phyloP scores from a whole-genome alignment of 768 basidiomycete genomes.

The Termitomyces sp. region DNA sequence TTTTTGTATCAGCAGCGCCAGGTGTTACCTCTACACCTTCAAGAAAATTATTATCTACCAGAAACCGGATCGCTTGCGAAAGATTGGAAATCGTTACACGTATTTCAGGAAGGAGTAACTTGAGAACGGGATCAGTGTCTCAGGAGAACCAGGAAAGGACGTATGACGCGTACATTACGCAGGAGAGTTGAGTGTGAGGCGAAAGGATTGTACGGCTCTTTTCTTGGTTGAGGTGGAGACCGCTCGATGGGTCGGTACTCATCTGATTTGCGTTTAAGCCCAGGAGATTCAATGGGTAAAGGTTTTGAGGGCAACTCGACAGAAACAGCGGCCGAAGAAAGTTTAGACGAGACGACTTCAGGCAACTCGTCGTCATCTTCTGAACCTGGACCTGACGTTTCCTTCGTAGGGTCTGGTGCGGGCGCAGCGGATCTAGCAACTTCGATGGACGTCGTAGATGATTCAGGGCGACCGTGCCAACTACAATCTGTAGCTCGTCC shows the following conservation, averaged over 20 bases:
- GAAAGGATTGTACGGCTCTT: conserved; percentile 59
- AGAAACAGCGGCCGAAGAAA: neutral
- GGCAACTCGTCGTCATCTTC: conserved; percentile 45
- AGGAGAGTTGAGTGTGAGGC: conserved; percentile 66
- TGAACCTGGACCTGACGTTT: conserved; percentile 11
- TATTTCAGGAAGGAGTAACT: conserved; percentile 86
- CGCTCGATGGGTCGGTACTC: neutral
- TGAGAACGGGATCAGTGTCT: conserved; percentile 6
- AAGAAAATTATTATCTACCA: conserved; percentile 88
- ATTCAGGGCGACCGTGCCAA: conserved; percentile 6
- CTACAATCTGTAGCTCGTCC: conserved; percentile 19
- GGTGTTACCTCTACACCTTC: conserved; percentile 74
- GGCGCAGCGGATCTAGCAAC: neutral
- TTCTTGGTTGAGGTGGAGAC: conserved; percentile 25
- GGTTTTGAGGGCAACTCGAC: neutral
- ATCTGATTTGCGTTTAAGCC: neutral
- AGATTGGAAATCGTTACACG: conserved; percentile 86
- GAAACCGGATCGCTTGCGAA: conserved; percentile 87
- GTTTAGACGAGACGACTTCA: conserved; percentile 57
- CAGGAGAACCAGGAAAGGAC: neutral
- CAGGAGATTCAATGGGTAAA: neutral
- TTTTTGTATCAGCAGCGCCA: conserved; percentile 64
- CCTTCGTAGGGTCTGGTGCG: neutral
- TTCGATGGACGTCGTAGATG: neutral
- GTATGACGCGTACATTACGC: conserved; percentile 58